Evolutionary conservation across 2,329 filamentous ascomycete genomes (phyloP).

Genomic region (Arthrobotrys sinensis): DNA sequence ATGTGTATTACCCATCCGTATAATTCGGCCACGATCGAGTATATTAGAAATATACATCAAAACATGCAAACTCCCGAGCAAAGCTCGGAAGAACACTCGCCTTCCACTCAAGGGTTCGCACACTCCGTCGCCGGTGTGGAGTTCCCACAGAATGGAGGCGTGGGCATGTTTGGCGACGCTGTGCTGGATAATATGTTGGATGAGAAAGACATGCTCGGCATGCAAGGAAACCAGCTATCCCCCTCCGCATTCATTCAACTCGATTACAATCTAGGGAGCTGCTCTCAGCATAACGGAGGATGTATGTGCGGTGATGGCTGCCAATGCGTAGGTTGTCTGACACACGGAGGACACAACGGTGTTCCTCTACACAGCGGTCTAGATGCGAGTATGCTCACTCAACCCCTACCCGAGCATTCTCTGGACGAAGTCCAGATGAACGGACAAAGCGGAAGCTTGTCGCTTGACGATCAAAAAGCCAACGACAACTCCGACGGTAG

Average conservation of each 20-base stretch:
- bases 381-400: constrained; percentile 29
- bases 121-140: constrained; percentile 28
- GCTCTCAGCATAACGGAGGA: constrained; percentile 62
- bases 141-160: constrained; percentile 23
- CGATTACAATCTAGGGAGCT: constrained; percentile 63
- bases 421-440: constrained; percentile 20
- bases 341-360: constrained; percentile 61
- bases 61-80: constrained; percentile 67
- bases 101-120: constrained; percentile 53
- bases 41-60: constrained; percentile 69
- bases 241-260: constrained; percentile 63
- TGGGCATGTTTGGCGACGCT: constrained; percentile 45
- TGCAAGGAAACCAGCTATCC: constrained; percentile 58
- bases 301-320: constrained; percentile 65
- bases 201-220: constrained; percentile 35
- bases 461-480: constrained; percentile 19
- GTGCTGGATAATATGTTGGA: constrained; percentile 47
- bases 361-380: constrained; percentile 20
- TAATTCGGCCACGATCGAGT: constrained; percentile 69
- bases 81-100: constrained; percentile 58
- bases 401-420: constrained; percentile 10
- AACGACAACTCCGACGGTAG: constrained; percentile 27
- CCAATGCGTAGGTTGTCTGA: constrained; percentile 63
- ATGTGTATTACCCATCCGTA: constrained; percentile 70
- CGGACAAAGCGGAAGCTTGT: neutral